phyloP scores from a whole-genome alignment of 2,329 filamentous ascomycete genomes.

The Exophiala viscosa region DNA sequence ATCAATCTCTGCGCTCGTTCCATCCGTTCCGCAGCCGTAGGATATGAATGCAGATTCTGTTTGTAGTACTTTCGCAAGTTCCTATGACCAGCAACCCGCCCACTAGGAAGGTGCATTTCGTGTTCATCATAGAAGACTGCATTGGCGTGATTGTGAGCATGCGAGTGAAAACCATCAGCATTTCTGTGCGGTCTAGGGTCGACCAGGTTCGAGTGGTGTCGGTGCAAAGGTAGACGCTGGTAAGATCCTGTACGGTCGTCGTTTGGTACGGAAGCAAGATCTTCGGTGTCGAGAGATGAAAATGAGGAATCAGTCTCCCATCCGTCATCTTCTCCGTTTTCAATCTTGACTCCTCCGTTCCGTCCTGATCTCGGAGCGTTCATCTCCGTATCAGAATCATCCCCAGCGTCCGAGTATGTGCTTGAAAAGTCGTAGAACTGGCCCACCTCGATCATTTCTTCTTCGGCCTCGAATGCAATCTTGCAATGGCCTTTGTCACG shows the following conservation, averaged over 20 bases:
- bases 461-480: conserved; percentile 84
- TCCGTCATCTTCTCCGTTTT: conserved; percentile 62
- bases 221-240: conserved; percentile 67
- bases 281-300: conserved; percentile 80
- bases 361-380: conserved; percentile 48
- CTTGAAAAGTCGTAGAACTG: conserved; percentile 96
- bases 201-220: conserved; percentile 65
- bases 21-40: conserved; percentile 70
- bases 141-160: conserved; percentile 70
- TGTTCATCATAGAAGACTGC: conserved; percentile 88
- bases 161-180: conserved; percentile 74
- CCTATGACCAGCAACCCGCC: conserved; percentile 83
- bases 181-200: conserved; percentile 71
- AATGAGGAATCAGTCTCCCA: conserved; percentile 94
- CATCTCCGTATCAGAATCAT: conserved; percentile 57
- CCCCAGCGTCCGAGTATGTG: conserved; percentile 81
- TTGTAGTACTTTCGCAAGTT: conserved; percentile 84
- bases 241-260: conserved; percentile 69
- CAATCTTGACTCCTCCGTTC: conserved; percentile 61
- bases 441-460: conserved; percentile 88
- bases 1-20: conserved; percentile 41
- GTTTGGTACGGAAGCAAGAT: conserved; percentile 74
- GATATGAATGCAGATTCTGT: conserved; percentile 85
- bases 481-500: conserved; percentile 94
- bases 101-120: conserved; percentile 87